These are phyloP conservation scores for Rhizophagus clarus DNA, from an alignment of 192 early-diverging fungal genomes.

Conservation along the genomic window DNA sequence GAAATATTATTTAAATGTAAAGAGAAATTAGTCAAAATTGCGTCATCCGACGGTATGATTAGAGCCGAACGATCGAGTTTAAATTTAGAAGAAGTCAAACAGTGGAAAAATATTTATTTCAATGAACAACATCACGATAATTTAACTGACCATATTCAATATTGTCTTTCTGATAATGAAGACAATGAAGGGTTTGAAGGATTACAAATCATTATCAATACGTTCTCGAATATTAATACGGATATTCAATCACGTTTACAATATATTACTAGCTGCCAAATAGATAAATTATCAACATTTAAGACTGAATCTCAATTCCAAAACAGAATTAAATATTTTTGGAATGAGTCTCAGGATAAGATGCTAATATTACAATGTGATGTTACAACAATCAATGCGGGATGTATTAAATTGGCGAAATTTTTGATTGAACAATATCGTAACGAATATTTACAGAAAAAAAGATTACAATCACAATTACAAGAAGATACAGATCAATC, in stretches of 20 bases:
- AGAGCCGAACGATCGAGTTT: neutral
- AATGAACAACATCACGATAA: slow-evolving; percentile 1
- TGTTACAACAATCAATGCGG: slow-evolving; percentile 13
- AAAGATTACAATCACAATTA: neutral
- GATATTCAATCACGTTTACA: slow-evolving; percentile 21
- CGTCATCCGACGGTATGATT: slow-evolving; percentile 19
- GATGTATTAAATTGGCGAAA: slow-evolving; percentile 27
- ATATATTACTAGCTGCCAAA: neutral
- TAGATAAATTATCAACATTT: slow-evolving; percentile 28
- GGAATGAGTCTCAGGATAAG: slow-evolving; percentile 16
- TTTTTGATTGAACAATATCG: slow-evolving; percentile 28
- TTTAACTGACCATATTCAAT: neutral
- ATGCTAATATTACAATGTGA: slow-evolving; percentile 30
- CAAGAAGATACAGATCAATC: no score
- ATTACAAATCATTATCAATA: slow-evolving; percentile 14
- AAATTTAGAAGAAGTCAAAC: neutral
- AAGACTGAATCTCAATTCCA: slow-evolving; percentile 26
- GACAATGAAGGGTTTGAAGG: neutral
- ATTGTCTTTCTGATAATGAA: no score
- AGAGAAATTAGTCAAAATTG: slow-evolving; percentile 17
- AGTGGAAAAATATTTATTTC: slow-evolving; percentile 25
- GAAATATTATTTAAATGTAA: slow-evolving; percentile 3
- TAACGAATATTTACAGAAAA: neutral
- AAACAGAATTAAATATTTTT: slow-evolving; percentile 22
- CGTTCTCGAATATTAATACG: slow-evolving; percentile 13